A percentile compares a stretch with the other conserved stretches of the same genome.
These are phyloP conservation scores for Metarhizium humberi DNA, from an alignment of 2,329 filamentous ascomycete genomes.

Conservation along the genomic window DNA sequence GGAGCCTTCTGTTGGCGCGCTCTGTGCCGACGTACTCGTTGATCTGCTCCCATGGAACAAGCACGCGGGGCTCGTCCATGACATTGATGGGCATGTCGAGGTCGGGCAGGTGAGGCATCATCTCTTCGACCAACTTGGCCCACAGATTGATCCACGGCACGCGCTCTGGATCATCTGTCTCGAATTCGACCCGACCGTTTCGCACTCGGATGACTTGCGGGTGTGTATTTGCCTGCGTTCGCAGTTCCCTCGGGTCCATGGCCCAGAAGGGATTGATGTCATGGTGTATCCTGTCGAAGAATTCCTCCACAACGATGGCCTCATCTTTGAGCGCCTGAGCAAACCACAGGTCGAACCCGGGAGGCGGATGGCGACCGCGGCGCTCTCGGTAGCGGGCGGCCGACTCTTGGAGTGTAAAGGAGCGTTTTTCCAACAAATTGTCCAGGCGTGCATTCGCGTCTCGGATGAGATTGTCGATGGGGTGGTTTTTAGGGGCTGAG, in stretches of 20 bases:
- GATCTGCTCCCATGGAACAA: conserved; percentile 43
- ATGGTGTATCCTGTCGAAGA: conserved; percentile 55
- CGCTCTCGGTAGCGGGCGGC: conserved; percentile 45
- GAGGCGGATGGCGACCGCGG: conserved; percentile 53
- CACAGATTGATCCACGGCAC: not conserved
- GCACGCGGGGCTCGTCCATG: conserved; percentile 40
- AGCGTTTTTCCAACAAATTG: too few relatives aligned
- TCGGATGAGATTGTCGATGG: too few relatives aligned
- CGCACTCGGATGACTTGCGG: too few relatives aligned
- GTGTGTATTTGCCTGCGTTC: not conserved
- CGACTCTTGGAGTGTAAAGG: conserved; percentile 30
- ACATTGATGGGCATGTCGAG: conserved; percentile 46
- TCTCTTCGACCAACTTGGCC: conserved; percentile 6
- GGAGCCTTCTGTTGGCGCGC: conserved; percentile 4
- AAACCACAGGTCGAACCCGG: conserved; percentile 52
- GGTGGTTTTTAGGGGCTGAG: too few relatives aligned
- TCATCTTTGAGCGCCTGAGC: conserved; percentile 41
- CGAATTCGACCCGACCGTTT: too few relatives aligned
- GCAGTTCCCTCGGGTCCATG: conserved; percentile 14
- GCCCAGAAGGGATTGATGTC: conserved; percentile 53
- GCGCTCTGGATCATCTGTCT: too few relatives aligned
- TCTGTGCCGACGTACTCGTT: conserved; percentile 33
- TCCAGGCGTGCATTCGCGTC: too few relatives aligned
- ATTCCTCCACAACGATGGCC: conserved; percentile 51
- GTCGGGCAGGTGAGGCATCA: conserved; percentile 33